phyloP scores from a whole-genome alignment of 805 yeast species.

The Saccharomycopsis synnaedendra region DNA sequence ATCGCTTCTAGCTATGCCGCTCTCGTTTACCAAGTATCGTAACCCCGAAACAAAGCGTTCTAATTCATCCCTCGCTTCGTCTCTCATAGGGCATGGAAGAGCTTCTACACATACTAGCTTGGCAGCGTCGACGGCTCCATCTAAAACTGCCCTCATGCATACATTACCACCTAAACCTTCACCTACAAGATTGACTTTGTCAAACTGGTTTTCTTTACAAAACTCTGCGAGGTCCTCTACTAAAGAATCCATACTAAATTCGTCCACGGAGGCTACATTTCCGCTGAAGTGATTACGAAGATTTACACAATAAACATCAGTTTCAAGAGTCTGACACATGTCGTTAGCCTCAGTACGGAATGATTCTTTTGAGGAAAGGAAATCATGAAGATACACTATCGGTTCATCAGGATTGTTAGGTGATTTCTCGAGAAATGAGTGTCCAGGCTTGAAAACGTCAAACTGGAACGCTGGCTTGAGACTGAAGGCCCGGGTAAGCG shows the following conservation, averaged over 20 bases:
- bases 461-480: background rate
- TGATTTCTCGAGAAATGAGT: conserved; percentile 12
- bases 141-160: background rate
- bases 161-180: conserved; percentile 15
- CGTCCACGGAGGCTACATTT: background rate
- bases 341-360: conserved; percentile 13
- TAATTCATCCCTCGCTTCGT: background rate
- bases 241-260: conserved; percentile 1
- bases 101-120: conserved; percentile 11
- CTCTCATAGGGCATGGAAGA: conserved; percentile 7
- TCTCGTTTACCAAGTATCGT: conserved; percentile 3
- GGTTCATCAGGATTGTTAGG: conserved; percentile 16
- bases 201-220: conserved; percentile 1
- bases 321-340: conserved; percentile 12
- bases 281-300: conserved; percentile 4
- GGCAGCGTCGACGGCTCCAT: background rate
- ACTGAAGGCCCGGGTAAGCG: no score
- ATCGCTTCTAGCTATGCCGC: conserved; percentile 7
- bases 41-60: conserved; percentile 7
- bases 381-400: conserved; percentile 12
- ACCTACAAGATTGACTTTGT: conserved; percentile 11
- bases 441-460: conserved; percentile 9
- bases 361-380: conserved; percentile 2
- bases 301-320: conserved; percentile 11
- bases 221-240: conserved; percentile 11